Base-by-base conservation (phyloP, 805 yeast genomes). In the Myxozyma sirexii region DNA sequence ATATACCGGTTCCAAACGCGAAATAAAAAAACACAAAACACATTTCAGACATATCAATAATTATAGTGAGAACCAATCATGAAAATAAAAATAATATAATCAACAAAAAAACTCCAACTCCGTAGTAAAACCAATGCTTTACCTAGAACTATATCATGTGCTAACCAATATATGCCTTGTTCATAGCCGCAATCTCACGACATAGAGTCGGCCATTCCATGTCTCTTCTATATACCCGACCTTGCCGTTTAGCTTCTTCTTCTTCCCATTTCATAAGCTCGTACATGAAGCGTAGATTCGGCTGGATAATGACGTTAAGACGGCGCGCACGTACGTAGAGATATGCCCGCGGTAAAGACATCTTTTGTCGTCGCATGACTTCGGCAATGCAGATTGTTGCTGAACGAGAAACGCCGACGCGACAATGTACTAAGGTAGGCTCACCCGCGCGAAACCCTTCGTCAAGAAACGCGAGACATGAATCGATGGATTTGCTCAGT, bases 381-480 rank as follows among this genome's bases (percentile, higher is more conserved):
- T 91, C 97, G 0, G 97, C 97, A 66, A 93, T 93, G 67, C 96
- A 93, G 10, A 93, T 96, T 0, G 97, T 90, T 0, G 97, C 98
- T 2, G 96, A 89, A 56, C 98, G 77, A 0, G 97, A 89, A 2
- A 93, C 98, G 0, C 98, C 98, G 49, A 90, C 97, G 70, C 96
- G 88, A 69, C 98, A 93, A 72, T 93, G 98, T 10, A 93, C 92
- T 61, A 93, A 77, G 1, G 86, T 83, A 47, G 81, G 68, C 23
- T 82, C 83, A 38, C 74, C 75, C 0, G 66, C 65, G 21, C 71
- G 65, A 63, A 77, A 75, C 19, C 82, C 82, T 27, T 78, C 80
- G 54, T 88, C 87, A n/a, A 62, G 53, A 39, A 63, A 89, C 1
- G 80, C 76, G 42, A 93, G 75, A 23, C 92, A 85, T 41, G 79